Base-by-base conservation (phyloP, 176 grass and related monocot species). In the Oryza nivara region DNA sequence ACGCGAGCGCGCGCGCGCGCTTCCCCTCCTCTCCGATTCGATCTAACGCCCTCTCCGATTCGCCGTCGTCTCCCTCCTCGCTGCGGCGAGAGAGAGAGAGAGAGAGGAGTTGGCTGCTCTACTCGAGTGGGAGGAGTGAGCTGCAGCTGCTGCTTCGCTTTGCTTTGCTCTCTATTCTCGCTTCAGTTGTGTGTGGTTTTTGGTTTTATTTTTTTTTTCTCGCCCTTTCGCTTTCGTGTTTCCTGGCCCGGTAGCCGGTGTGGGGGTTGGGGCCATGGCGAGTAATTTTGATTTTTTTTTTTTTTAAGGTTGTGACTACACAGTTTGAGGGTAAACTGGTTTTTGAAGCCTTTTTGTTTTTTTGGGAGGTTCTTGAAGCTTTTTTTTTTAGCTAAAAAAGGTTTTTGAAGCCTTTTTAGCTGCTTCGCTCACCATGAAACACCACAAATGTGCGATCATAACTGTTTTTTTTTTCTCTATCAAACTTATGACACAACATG, bases 11-110 rank as follows among this genome's bases (percentile, higher is more conserved):
- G 30, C 30, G 30, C 30, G 30, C 6, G 40, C 40, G 40, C 40
- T 41, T 8, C 40, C 40, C 1, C 6, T 32, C 30, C 30, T 32
- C 30, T 61, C 23, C 36, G 48, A 51, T 51, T 61, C 58, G 20
- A 43, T 43, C 41, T 43, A 43, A 43, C 9, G 41, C 41, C 43
- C 43, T 44, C 9, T 44, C 43, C 43, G 43, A 58, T 69, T 76
- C 38, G 12, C 72, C 38, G 12, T 66, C 17, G 72, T 79, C 75
- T 70, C 66, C 88, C 74, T 82, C 82, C 83, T 69, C 83, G 10
- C 83, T 28, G 60, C 8, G 51, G 76, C 22, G 51, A 46, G 67
- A 15, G 11, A 49, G 30, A 32, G n/a, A n/a, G n/a, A n/a, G 69
- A 3, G 80, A 66, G 54, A 60, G 23, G 63, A 40, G 68, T 65